These are phyloP conservation scores for Mikania micrantha DNA, from an alignment of 129 eudicot species.

Conservation along the genomic window DNA sequence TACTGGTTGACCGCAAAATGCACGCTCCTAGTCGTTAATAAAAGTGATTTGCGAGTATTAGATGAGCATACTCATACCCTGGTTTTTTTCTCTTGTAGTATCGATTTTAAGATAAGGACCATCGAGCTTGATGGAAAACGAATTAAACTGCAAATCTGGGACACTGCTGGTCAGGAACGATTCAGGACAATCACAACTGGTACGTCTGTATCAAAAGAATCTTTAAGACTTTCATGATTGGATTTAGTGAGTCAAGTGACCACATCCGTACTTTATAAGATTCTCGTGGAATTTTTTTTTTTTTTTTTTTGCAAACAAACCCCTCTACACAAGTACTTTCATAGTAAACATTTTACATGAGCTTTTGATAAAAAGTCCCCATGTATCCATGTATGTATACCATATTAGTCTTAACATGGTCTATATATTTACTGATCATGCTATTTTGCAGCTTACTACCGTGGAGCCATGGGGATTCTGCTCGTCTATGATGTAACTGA, in stretches of 20 bases:
- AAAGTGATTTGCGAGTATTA: background rate
- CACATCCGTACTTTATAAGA: background rate
- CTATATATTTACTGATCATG: background rate
- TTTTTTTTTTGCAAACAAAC: background rate
- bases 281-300: background rate
- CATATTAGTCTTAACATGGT: background rate
- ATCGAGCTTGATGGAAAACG: slow-evolving; percentile 96
- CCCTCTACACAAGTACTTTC: background rate
- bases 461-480: slow-evolving; percentile 97
- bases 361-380: background rate
- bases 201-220: slow-evolving; percentile 16
- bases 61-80: background rate
- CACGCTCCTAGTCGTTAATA: background rate
- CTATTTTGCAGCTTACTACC: slow-evolving; percentile 74
- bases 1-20: no score
- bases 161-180: slow-evolving; percentile 98
- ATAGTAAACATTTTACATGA: background rate
- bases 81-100: slow-evolving; percentile 34
- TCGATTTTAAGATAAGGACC: slow-evolving; percentile 95
- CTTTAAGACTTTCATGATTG: background rate
- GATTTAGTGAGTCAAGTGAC: background rate
- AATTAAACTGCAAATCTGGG: slow-evolving; percentile 97
- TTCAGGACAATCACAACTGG: slow-evolving; percentile 97
- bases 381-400: background rate
- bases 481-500: slow-evolving; percentile 95